Evolutionary conservation across 495 filamentous ascomycete species (phyloP).

Genomic region (Astrothelium macrocarpum): DNA sequence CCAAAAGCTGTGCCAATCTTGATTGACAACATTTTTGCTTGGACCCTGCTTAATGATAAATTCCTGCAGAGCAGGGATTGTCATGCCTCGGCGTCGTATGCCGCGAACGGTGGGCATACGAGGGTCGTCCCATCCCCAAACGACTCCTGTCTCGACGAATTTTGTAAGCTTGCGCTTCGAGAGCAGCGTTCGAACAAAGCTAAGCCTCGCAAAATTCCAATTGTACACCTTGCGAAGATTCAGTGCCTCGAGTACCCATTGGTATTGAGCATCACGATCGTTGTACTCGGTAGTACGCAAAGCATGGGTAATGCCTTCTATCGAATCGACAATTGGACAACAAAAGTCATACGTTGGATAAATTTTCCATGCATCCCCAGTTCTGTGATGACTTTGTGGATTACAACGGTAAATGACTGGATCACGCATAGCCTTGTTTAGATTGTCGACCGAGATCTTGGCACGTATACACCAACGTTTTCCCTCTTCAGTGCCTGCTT

Average conservation of each 20-base stretch:
- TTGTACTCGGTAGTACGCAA: constrained; percentile 94
- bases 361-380: constrained; percentile 81
- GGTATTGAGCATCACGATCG: constrained; percentile 93
- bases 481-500: constrained; percentile 65
- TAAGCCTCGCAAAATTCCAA: constrained; percentile 97
- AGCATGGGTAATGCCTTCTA: constrained; percentile 92
- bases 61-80: constrained; percentile 74
- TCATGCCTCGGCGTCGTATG: constrained; percentile 83
- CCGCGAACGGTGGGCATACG: constrained; percentile 91
- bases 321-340: constrained; percentile 80
- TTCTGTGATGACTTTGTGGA: constrained; percentile 75
- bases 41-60: constrained; percentile 92
- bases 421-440: constrained; percentile 80
- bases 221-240: constrained; percentile 82
- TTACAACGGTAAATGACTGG: constrained; percentile 93
- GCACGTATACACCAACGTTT: constrained; percentile 76
- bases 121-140: constrained; percentile 92
- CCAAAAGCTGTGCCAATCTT: constrained; percentile 90
- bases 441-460: constrained; percentile 74
- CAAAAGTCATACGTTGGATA: constrained; percentile 96
- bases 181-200: constrained; percentile 82
- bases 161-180: constrained; percentile 95
- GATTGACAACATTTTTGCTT: constrained; percentile 75
- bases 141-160: constrained; percentile 73
- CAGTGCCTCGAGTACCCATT: constrained; percentile 86